Evolutionary conservation across 768 basidiomycete genomes (phyloP).

Genomic region (Mycena haematopus): DNA sequence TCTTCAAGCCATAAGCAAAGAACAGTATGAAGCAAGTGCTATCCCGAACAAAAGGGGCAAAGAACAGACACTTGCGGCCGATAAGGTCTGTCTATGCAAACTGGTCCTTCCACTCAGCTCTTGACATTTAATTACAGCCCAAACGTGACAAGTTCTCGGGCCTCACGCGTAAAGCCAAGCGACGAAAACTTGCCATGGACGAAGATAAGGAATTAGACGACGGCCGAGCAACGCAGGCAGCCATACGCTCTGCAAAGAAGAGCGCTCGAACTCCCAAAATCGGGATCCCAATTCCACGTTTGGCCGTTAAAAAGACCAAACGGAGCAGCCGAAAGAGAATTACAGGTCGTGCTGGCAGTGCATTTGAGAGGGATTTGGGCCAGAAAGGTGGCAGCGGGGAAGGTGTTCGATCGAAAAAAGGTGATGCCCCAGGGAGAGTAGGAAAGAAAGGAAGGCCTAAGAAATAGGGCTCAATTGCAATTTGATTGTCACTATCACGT

Average conservation of each 20-base stretch:
- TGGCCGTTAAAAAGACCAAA: slow-evolving; percentile 40
- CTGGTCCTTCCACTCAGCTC: slow-evolving; percentile 1
- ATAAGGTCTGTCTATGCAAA: slow-evolving; percentile 43
- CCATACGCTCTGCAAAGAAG: slow-evolving; percentile 90
- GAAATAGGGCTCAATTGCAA: slow-evolving; percentile 19
- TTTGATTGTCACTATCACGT: slow-evolving; percentile 4
- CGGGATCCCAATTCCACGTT: slow-evolving; percentile 52
- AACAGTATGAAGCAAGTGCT: slow-evolving; percentile 69
- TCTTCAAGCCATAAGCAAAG: slow-evolving; percentile 72
- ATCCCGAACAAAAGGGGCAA: slow-evolving; percentile 44
- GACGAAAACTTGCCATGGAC: slow-evolving; percentile 86
- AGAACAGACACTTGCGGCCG: slow-evolving; percentile 43
- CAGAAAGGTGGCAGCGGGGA: slow-evolving; percentile 51
- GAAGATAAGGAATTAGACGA: slow-evolving; percentile 73
- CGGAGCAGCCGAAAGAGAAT: slow-evolving; percentile 43
- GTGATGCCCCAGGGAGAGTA: slow-evolving; percentile 58
- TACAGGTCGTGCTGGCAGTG: slow-evolving; percentile 40
- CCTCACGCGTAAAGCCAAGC: slow-evolving; percentile 85
- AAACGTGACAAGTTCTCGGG: slow-evolving; percentile 83
- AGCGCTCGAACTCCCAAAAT: slow-evolving; percentile 77
- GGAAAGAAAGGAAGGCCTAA: slow-evolving; percentile 51
- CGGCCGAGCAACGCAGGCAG: slow-evolving; percentile 62
- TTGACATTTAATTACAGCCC: slow-evolving; percentile 48
- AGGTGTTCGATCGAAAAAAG: slow-evolving; percentile 70
- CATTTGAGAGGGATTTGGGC: slow-evolving; percentile 69